phyloP scores from a whole-genome alignment of 2,329 filamentous ascomycete genomes.

The Stachybotrys chlorohalonatus region DNA sequence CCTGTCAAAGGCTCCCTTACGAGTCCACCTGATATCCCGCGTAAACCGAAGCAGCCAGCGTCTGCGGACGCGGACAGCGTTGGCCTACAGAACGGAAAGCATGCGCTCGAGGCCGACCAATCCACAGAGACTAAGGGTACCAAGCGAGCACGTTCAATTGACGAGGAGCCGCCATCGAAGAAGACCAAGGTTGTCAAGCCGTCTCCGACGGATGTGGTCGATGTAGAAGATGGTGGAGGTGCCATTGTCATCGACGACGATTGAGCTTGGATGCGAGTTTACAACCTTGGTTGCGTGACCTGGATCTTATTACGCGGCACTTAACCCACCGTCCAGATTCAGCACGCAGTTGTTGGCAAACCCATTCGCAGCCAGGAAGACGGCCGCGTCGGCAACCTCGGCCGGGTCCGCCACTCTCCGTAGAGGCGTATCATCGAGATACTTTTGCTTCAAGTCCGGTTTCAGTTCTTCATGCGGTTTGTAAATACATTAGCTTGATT shows the following conservation, averaged over 20 bases:
- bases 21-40: conserved; percentile 40
- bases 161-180: conserved; percentile 33
- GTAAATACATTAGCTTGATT: conserved; percentile 26
- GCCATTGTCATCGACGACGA: conserved; percentile 61
- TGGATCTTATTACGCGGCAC: conserved; percentile 40
- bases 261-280: conserved; percentile 19
- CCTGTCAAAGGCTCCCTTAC: conserved; percentile 40
- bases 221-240: conserved; percentile 47
- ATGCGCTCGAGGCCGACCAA: conserved; percentile 22
- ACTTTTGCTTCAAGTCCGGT: conserved; percentile 25
- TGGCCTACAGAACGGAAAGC: conserved; percentile 30
- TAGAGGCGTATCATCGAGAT: conserved; percentile 47
- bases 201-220: conserved; percentile 29
- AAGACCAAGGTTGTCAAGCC: conserved; percentile 33
- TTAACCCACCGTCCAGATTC: conserved; percentile 78
- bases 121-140: conserved; percentile 21
- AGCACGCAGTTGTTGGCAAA: conserved; percentile 85
- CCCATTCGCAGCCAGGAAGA: conserved; percentile 67
- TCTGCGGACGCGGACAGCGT: conserved; percentile 29
- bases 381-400: conserved; percentile 74
- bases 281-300: neutral
- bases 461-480: conserved; percentile 24
- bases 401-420: conserved; percentile 56
- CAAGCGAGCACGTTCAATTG: conserved; percentile 39
- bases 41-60: conserved; percentile 37